Evolutionary conservation across 805 yeast species (phyloP).

Genomic region (Metschnikowia picachoensis): DNA sequence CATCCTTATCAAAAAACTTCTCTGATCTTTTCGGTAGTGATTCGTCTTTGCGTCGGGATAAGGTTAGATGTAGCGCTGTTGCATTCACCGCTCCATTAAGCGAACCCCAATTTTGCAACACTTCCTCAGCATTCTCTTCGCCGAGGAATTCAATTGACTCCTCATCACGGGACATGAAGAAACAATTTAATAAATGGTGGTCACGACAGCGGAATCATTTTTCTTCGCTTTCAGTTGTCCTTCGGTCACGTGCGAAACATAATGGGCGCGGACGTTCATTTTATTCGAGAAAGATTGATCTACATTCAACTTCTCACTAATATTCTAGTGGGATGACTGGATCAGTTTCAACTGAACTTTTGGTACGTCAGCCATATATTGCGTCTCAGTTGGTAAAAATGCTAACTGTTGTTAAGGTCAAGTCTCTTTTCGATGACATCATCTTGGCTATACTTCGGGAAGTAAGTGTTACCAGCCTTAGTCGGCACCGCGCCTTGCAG

Average conservation of each 20-base stretch:
- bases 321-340: no score
- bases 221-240: no score
- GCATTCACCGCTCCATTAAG: conserved; percentile 10
- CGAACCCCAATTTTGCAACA: conserved; percentile 51
- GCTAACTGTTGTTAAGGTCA: conserved; percentile 25
- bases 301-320: no score
- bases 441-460: conserved; percentile 30
- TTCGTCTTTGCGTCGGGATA: conserved; percentile 11
- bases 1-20: conserved; percentile 84
- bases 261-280: no score
- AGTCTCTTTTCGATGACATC: conserved; percentile 35
- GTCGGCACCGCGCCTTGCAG: conserved; percentile 8
- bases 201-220: no score
- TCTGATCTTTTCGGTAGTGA: conserved; percentile 71
- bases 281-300: no score
- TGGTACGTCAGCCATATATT: no score
- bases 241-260: no score
- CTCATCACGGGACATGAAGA: conserved; percentile 14
- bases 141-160: conserved; percentile 1
- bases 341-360: no score
- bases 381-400: no score
- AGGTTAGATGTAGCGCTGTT: background rate
- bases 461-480: conserved; percentile 15
- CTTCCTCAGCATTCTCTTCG: conserved; percentile 37
- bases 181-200: background rate